Evolutionary conservation across 2,329 filamentous ascomycete species (phyloP).

Genomic region (Canariomyces notabilis): DNA sequence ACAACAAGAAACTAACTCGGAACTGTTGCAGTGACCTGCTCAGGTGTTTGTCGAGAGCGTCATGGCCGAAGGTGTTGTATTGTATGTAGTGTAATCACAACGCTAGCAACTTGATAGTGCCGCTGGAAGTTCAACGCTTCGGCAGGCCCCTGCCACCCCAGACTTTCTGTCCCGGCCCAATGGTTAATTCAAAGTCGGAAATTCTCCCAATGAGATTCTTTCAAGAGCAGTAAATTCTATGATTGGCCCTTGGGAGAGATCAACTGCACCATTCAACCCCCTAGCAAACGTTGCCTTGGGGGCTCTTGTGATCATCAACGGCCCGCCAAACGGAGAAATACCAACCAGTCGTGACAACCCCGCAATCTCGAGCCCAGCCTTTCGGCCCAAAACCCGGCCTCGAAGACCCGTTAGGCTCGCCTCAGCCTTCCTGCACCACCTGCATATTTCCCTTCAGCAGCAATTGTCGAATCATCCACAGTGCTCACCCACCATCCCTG

Average conservation of each 20-base stretch:
- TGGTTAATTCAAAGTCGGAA: neutral
- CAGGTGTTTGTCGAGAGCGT: neutral
- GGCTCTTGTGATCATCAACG: conserved; percentile 18
- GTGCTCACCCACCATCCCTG: conserved; percentile 20
- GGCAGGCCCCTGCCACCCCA: neutral
- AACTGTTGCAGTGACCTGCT: neutral
- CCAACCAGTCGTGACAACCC: conserved; percentile 10
- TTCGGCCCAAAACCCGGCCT: conserved; percentile 20
- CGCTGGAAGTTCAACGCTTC: neutral
- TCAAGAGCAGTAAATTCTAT: neutral
- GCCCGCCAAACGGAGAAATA: conserved; percentile 1
- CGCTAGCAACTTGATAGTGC: neutral
- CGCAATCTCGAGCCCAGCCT: conserved; percentile 13
- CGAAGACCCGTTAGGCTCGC: conserved; percentile 28
- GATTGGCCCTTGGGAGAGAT: conserved; percentile 22
- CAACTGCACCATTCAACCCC: conserved; percentile 16
- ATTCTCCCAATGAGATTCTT: conserved; percentile 22
- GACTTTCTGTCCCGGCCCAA: neutral
- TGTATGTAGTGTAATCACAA: no score
- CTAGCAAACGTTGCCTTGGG: neutral
- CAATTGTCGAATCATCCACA: conserved; percentile 26
- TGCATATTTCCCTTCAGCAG: conserved; percentile 22
- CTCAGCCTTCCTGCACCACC: conserved; percentile 29
- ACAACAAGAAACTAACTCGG: neutral
- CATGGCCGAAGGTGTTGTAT: neutral